phyloP scores from a whole-genome alignment of 1,139 yeast genomes.

The Yamadazyma diddensiae region DNA sequence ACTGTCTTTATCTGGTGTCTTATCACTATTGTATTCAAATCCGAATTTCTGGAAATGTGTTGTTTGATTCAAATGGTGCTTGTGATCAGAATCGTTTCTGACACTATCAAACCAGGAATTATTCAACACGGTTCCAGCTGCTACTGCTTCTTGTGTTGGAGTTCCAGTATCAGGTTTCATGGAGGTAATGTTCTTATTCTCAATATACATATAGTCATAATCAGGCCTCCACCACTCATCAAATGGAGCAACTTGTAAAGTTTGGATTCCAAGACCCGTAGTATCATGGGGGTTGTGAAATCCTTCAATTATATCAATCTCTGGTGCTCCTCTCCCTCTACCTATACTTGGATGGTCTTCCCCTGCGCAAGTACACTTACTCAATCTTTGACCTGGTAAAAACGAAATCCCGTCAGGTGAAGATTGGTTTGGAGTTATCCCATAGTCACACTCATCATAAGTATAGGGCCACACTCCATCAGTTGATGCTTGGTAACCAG shows the following conservation, averaged over 20 bases:
- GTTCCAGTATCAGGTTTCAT: slow-evolving; percentile 30
- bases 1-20: slow-evolving; percentile 16
- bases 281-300: slow-evolving; percentile 19
- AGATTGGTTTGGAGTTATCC: slow-evolving; percentile 30
- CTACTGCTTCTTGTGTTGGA: slow-evolving; percentile 30
- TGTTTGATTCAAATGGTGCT: slow-evolving; percentile 9
- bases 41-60: slow-evolving; percentile 23
- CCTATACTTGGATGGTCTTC: slow-evolving; percentile 32
- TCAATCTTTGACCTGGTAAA: slow-evolving; percentile 29
- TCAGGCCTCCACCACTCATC: slow-evolving; percentile 36
- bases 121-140: slow-evolving; percentile 23
- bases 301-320: slow-evolving; percentile 32
- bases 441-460: slow-evolving; percentile 29
- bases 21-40: slow-evolving; percentile 23
- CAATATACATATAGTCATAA: slow-evolving; percentile 23
- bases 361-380: slow-evolving; percentile 24
- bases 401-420: slow-evolving; percentile 29
- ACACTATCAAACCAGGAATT: slow-evolving; percentile 21
- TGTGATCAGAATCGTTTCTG: slow-evolving; percentile 9
- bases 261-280: slow-evolving; percentile 24
- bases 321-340: slow-evolving; percentile 32
- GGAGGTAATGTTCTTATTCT: slow-evolving; percentile 19
- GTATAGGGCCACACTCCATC: slow-evolving; percentile 36
- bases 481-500: slow-evolving; percentile 29
- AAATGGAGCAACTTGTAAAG: slow-evolving; percentile 32